phyloP scores from a whole-genome alignment of 225 moss, liverwort and hornwort genomes.

The Antitrichia curtipendula region DNA sequence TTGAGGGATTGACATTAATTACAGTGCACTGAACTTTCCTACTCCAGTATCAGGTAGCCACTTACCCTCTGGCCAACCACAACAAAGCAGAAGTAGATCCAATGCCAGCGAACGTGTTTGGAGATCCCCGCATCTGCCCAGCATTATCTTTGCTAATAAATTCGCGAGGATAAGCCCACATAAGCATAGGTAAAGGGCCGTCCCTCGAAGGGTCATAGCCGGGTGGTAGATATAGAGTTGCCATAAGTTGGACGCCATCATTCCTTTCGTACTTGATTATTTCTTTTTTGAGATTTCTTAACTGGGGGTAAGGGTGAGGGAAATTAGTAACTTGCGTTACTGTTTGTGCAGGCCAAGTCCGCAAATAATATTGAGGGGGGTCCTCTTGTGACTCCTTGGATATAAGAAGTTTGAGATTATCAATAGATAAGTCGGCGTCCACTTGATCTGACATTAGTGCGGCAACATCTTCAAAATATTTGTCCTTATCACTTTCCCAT shows the following conservation, averaged over 20 bases:
- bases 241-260: slow-evolving; percentile 91
- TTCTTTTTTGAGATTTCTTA: slow-evolving; percentile 62
- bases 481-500: slow-evolving; percentile 81
- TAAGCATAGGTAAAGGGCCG: slow-evolving; percentile 65
- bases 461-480: slow-evolving; percentile 66
- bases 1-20: not conserved
- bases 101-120: slow-evolving; percentile 83
- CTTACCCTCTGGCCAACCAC: slow-evolving; percentile 86
- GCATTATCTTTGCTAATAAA: slow-evolving; percentile 92
- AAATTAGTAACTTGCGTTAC: slow-evolving; percentile 71
- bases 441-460: slow-evolving; percentile 93
- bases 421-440: slow-evolving; percentile 57
- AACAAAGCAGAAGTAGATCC: slow-evolving; percentile 83
- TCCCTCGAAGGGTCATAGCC: slow-evolving; percentile 61
- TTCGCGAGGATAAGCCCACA: slow-evolving; percentile 97
- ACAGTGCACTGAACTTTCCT: not conserved
- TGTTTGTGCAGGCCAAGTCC: slow-evolving; percentile 66
- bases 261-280: slow-evolving; percentile 75
- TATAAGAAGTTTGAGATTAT: slow-evolving; percentile 58
- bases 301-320: slow-evolving; percentile 93
- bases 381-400: slow-evolving; percentile 90
- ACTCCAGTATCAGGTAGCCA: not conserved
- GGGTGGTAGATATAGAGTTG: slow-evolving; percentile 81
- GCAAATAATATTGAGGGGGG: slow-evolving; percentile 84
- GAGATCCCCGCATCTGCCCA: slow-evolving; percentile 89